Percentiles rank a stretch among this genome's conserved stretches.
Conservation (phyloP, 345 rosid genomes). For the Brassica juncea region DNA sequence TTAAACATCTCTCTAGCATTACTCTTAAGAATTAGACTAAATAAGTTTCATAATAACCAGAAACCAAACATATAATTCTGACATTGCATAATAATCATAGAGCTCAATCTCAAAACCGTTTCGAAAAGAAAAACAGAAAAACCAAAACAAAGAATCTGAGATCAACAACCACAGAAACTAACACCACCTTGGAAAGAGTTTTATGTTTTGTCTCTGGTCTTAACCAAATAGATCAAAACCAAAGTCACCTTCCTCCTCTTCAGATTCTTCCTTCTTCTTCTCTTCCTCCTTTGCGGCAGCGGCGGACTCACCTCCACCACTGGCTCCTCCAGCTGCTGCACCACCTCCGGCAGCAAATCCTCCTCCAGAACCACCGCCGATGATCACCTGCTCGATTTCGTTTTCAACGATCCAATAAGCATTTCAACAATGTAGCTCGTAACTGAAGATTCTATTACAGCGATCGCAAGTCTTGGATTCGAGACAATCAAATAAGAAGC, state of each 20-base stretch:
- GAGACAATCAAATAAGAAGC: not conserved
- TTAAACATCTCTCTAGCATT: not conserved
- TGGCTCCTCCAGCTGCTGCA: slow-evolving; percentile 48
- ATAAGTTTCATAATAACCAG: slow-evolving; percentile 8
- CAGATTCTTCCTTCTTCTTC: slow-evolving; percentile 67
- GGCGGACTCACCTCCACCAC: slow-evolving; percentile 50
- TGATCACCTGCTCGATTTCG: slow-evolving; percentile 44
- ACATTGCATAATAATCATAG: slow-evolving; percentile 4
- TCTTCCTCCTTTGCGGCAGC: slow-evolving; percentile 54
- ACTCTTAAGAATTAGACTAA: not conserved
- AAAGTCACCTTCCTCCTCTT: slow-evolving; percentile 65
- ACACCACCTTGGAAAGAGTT: not conserved
- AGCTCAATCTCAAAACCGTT: not conserved
- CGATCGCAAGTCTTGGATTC: not conserved
- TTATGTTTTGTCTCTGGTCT: not conserved
- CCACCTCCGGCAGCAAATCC: slow-evolving; percentile 53
- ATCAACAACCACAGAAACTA: slow-evolving; percentile 3
- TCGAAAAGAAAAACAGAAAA: not conserved
- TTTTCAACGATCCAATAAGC: too few relatives aligned
- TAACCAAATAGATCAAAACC: slow-evolving; percentile 74
- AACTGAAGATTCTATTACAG: not conserved
- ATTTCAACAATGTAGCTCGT: not conserved
- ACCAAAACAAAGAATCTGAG: not conserved
- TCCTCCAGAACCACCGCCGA: slow-evolving; percentile 55
- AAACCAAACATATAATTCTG: slow-evolving; percentile 28